A percentile compares a stretch with the other conserved stretches of the same genome.
Conservation (phyloP, 192 early-diverging fungal species). For the Coemansia sp. region DNA sequence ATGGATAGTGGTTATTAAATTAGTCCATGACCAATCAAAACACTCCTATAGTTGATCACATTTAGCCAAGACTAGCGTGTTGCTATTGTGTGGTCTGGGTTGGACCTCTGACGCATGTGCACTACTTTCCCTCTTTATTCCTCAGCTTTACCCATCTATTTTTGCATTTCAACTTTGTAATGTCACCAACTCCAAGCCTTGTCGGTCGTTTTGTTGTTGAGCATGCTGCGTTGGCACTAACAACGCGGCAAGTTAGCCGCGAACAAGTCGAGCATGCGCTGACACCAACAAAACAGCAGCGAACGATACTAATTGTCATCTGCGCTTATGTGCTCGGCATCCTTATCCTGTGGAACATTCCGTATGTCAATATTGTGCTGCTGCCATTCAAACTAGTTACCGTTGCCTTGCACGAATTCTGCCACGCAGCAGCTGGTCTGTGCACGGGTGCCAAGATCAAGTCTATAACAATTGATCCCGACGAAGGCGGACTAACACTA, state of each 20-base stretch:
- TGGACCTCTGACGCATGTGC: neutral
- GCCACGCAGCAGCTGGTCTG: constrained; percentile 83
- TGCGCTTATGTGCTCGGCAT: constrained; percentile 68
- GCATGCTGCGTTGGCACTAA: constrained; percentile 5
- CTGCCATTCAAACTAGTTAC: constrained; percentile 95
- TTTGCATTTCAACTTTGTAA: neutral
- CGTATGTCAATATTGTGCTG: constrained; percentile 78
- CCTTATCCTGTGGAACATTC: constrained; percentile 84
- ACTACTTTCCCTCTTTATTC: neutral
- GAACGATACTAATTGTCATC: constrained; percentile 52
- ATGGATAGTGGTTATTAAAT: too few relatives aligned
- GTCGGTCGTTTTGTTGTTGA: constrained; percentile 1
- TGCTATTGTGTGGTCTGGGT: neutral
- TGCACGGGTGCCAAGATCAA: constrained; percentile 88
- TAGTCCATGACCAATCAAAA: too few relatives aligned
- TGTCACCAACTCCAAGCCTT: constrained; percentile 12
- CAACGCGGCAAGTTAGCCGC: constrained; percentile 22
- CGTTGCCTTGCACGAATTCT: constrained; percentile 93
- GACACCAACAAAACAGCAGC: constrained; percentile 48
- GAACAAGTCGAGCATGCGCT: constrained; percentile 35
- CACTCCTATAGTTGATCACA: too few relatives aligned
- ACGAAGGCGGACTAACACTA: constrained; percentile 93
- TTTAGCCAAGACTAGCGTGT: too few relatives aligned
- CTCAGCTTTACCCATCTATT: neutral
- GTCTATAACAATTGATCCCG: constrained; percentile 86